These are phyloP conservation scores for Zopfia rhizophila DNA, from an alignment of 2,329 filamentous ascomycete species.

Conservation along the genomic window DNA sequence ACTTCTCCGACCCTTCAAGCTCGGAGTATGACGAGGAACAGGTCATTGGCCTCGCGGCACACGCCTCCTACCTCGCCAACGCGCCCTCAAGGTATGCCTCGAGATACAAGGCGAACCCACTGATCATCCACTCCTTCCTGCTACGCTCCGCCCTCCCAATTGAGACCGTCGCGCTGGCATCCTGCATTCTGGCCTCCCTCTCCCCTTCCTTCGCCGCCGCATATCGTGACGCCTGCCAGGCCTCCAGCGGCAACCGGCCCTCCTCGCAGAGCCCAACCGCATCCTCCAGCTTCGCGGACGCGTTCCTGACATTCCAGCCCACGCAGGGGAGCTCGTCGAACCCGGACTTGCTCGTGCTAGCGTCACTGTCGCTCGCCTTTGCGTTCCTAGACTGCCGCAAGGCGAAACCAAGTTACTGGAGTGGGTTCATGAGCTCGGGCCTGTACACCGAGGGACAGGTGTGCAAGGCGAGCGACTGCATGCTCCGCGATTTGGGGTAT, in stretches of 20 bases:
- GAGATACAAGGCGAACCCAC: no score
- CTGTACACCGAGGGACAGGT: no score
- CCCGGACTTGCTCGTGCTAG: slow-evolving; percentile 30
- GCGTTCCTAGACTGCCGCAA: slow-evolving; percentile 23
- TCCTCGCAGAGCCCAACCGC: no score
- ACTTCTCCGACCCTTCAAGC: no score
- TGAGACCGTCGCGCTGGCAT: slow-evolving; percentile 25
- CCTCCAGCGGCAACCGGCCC: slow-evolving; percentile 3
- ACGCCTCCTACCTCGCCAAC: no score
- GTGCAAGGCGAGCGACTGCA: no score
- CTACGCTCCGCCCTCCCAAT: slow-evolving; percentile 18
- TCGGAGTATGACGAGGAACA: no score
- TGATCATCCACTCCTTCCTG: slow-evolving; percentile 22
- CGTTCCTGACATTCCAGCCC: slow-evolving; percentile 2
- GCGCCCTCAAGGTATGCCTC: no score
- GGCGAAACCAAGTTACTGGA: slow-evolving; percentile 22
- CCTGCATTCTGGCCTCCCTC: slow-evolving; percentile 31
- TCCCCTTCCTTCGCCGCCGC: slow-evolving; percentile 25
- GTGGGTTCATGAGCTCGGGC: no score
- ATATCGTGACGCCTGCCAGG: slow-evolving; percentile 25
- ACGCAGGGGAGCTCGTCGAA: slow-evolving; percentile 2
- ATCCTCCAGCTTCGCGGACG: no score
- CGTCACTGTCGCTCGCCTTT: slow-evolving; percentile 24
- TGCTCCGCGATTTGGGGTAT: no score
- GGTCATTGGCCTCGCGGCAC: no score